Conservation (phyloP, 73 alveolate species). For the Effrenium voratum region DNA sequence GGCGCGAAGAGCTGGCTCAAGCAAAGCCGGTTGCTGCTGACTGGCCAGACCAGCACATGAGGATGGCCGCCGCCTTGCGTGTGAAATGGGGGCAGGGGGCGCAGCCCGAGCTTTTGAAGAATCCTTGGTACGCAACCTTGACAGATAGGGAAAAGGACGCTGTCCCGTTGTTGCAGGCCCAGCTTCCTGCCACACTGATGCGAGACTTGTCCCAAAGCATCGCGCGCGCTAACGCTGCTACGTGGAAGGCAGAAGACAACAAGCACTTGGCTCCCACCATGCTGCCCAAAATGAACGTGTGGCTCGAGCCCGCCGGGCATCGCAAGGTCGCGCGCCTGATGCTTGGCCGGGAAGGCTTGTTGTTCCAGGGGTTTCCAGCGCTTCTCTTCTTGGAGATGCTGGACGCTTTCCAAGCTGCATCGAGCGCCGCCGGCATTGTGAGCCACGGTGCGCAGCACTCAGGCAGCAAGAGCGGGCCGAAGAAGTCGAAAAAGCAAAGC, state of each 20-base stretch:
- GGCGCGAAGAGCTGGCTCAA: too few species aligned
- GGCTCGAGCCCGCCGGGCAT: constrained; percentile 19
- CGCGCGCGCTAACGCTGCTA: background rate
- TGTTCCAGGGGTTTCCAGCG: constrained; percentile 19
- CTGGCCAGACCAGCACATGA: constrained; percentile 50
- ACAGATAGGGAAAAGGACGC: constrained; percentile 31
- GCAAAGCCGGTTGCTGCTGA: background rate
- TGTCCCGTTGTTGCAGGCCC: background rate
- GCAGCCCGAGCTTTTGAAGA: background rate
- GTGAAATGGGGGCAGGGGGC: constrained; percentile 30
- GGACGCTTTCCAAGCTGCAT: too few species aligned
- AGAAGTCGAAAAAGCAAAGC: background rate
- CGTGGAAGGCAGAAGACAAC: background rate
- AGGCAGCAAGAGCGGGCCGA: background rate
- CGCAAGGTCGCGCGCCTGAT: background rate
- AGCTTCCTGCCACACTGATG: background rate
- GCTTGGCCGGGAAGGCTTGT: constrained; percentile 34
- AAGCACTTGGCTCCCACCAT: constrained; percentile 29
- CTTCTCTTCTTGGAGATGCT: background rate
- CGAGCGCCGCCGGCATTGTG: background rate
- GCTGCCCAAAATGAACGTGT: constrained; percentile 3
- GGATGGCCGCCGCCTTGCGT: background rate
- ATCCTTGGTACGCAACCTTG: constrained; percentile 27
- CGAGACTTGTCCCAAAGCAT: constrained; percentile 44
- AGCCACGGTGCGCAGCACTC: background rate